These are phyloP conservation scores for Aspergillus aculeatinus DNA, from an alignment of 2,329 filamentous ascomycete species.

Conservation along the genomic window DNA sequence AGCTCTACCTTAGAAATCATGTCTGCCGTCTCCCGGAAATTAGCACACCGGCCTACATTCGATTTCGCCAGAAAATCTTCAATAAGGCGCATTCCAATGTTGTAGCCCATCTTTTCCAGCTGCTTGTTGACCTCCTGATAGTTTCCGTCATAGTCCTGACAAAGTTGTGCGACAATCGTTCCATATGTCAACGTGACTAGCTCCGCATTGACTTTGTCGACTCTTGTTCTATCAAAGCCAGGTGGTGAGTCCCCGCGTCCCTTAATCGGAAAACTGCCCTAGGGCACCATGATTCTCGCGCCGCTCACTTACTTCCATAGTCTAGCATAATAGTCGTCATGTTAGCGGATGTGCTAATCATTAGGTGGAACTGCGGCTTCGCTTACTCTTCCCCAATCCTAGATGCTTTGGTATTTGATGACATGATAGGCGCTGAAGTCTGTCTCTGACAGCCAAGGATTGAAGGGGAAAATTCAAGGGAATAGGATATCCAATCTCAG, in stretches of 20 bases:
- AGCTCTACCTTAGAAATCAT: constrained; percentile 80
- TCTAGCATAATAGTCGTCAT: constrained; percentile 50
- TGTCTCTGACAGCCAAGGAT: background rate
- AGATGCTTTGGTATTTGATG: constrained; percentile 64
- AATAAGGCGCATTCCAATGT: constrained; percentile 91
- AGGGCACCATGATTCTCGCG: constrained; percentile 1
- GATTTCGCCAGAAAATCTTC: constrained; percentile 98
- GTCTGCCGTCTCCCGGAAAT: constrained; percentile 94
- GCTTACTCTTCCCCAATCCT: constrained; percentile 74
- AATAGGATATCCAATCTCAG: background rate
- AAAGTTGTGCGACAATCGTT: constrained; percentile 93
- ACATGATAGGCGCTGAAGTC: constrained; percentile 40
- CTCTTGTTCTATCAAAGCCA: constrained; percentile 66
- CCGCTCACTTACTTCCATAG: constrained; percentile 80
- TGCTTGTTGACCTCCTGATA: constrained; percentile 97
- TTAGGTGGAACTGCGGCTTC: background rate
- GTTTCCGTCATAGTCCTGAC: constrained; percentile 92
- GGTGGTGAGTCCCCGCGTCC: background rate
- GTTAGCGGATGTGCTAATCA: constrained; percentile 21
- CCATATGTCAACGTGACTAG: constrained; percentile 96
- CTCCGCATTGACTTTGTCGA: constrained; percentile 98
- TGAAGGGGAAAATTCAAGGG: background rate
- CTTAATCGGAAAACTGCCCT: background rate
- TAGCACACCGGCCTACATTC: constrained; percentile 81
- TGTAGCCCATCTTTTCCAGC: constrained; percentile 98